Evolutionary conservation across 495 filamentous ascomycete genomes (phyloP).

Genomic region (Cudoniella acicularis): DNA sequence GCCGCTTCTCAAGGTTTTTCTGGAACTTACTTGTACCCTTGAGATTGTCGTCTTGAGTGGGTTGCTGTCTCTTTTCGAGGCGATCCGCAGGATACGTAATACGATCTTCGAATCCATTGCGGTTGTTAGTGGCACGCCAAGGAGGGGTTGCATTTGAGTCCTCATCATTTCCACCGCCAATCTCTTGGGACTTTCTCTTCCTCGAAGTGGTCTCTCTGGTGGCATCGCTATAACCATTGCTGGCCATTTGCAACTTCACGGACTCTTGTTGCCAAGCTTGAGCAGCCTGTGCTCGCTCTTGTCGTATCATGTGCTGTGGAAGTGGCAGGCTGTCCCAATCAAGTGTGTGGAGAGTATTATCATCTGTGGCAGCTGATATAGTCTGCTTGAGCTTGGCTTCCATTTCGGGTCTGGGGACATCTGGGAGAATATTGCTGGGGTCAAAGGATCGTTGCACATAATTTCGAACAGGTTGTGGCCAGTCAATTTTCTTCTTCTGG

Average conservation of each 20-base stretch:
- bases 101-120: constrained; percentile 69
- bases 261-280: constrained; percentile 29
- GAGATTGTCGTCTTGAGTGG: constrained; percentile 35
- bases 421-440: constrained; percentile 60
- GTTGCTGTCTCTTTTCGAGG: constrained; percentile 48
- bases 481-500: constrained; percentile 61
- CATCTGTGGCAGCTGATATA: constrained; percentile 76
- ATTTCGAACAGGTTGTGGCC: constrained; percentile 68
- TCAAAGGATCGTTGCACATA: constrained; percentile 87
- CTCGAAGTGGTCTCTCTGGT: constrained; percentile 33
- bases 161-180: constrained; percentile 36
- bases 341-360: constrained; percentile 59
- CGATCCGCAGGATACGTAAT: constrained; percentile 56
- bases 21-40: constrained; percentile 79
- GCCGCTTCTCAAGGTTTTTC: constrained; percentile 82
- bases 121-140: constrained; percentile 67
- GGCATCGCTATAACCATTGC: constrained; percentile 5
- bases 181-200: constrained; percentile 80
- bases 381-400: constrained; percentile 79
- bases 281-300: constrained; percentile 56
- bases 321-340: constrained; percentile 82
- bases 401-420: constrained; percentile 65
- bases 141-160: constrained; percentile 52
- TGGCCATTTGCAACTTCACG: constrained; percentile 17
- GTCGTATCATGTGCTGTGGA: constrained; percentile 81